Evolutionary conservation across 192 early-diverging fungal genomes (phyloP).

Genomic region (Coemansia aciculifera): DNA sequence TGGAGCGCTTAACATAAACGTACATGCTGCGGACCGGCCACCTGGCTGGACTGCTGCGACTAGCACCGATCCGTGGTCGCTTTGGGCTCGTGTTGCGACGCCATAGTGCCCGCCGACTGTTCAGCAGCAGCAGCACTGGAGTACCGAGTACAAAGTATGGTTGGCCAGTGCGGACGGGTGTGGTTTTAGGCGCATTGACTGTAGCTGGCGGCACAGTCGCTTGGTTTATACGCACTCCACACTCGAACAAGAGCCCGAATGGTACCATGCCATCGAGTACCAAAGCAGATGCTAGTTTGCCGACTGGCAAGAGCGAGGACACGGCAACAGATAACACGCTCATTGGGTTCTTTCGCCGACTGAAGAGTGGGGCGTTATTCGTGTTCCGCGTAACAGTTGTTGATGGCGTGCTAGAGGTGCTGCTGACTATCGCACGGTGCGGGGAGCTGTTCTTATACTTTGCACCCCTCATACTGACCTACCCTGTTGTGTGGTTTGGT

Average conservation of each 20-base stretch:
- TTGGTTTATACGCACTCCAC: neutral
- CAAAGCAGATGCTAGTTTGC: neutral
- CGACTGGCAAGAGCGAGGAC: neutral
- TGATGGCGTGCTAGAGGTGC: slow-evolving; percentile 24
- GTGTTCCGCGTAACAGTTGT: slow-evolving; percentile 15
- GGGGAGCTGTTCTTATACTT: slow-evolving; percentile 66
- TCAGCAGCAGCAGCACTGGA: neutral
- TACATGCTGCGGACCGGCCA: slow-evolving; percentile 8
- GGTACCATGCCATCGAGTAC: neutral
- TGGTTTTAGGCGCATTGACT: neutral
- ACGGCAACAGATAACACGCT: neutral
- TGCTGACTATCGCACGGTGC: slow-evolving; percentile 55
- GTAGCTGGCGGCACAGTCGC: neutral
- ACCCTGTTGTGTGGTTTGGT: slow-evolving; percentile 65
- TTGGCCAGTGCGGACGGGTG: neutral
- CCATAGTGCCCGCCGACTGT: neutral
- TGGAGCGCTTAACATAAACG: neutral
- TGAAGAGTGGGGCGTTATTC: neutral
- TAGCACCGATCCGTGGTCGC: slow-evolving; percentile 3
- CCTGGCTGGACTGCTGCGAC: slow-evolving; percentile 2
- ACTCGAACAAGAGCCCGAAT: neutral
- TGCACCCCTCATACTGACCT: slow-evolving; percentile 63
- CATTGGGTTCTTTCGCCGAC: neutral
- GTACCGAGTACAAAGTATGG: neutral
- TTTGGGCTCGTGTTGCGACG: neutral